Conservation (phyloP, 345 rosid species). For the Boechera divaricarpa region DNA sequence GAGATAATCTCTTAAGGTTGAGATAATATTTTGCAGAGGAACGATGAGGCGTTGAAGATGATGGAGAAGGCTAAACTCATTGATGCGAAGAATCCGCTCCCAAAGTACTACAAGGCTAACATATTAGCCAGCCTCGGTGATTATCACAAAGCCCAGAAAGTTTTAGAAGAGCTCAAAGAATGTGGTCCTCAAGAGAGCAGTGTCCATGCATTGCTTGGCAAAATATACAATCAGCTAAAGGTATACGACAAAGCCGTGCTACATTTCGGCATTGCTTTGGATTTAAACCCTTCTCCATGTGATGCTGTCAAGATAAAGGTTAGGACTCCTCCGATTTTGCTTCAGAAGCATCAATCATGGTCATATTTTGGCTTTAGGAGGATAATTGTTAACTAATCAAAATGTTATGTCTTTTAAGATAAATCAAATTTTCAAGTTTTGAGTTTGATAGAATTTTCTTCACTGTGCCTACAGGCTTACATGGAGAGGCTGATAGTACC, state of each 20-base stretch:
- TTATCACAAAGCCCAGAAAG: conserved; percentile 69
- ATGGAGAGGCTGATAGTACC: conserved; percentile 45
- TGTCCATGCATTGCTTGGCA: conserved; percentile 83
- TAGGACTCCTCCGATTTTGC: conserved; percentile 16
- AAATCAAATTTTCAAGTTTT: background rate
- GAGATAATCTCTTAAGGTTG: conserved; percentile 2
- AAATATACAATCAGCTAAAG: conserved; percentile 62
- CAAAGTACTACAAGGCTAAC: conserved; percentile 89
- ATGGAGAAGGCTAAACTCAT: conserved; percentile 80
- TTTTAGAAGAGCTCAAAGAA: conserved; percentile 84
- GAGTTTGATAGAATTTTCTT: background rate
- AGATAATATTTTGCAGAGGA: conserved; percentile 59
- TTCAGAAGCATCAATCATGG: conserved; percentile 13
- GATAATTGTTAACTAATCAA: conserved; percentile 2
- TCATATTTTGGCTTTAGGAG: background rate
- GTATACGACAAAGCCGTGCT: conserved; percentile 80
- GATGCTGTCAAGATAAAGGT: conserved; percentile 87
- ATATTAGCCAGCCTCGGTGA: conserved; percentile 65
- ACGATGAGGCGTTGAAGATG: conserved; percentile 78
- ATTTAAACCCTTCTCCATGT: conserved; percentile 73
- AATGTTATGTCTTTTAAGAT: background rate
- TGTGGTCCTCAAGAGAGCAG: conserved; percentile 80
- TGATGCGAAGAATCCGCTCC: conserved; percentile 84
- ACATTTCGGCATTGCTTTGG: conserved; percentile 86
- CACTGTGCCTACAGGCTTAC: conserved; percentile 39